phyloP scores from a whole-genome alignment of 306 rosid species.

The Quercus engelmannii region DNA sequence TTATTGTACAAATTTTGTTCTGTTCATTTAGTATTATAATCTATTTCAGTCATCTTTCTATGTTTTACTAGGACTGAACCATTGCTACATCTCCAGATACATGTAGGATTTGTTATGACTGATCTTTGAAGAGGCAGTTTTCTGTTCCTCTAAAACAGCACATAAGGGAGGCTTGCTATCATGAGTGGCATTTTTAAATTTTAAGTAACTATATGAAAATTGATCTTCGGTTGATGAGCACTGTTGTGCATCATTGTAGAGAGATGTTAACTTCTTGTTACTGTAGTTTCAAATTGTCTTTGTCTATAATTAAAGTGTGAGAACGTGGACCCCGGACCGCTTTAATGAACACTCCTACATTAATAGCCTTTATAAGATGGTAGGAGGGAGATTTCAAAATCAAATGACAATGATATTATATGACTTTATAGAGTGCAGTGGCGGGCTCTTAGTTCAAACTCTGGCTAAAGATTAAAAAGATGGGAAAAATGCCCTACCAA shows the following conservation, averaged over 20 bases:
- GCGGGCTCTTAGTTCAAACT: slow-evolving; percentile 27
- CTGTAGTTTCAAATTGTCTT: not conserved
- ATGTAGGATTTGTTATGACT: no score
- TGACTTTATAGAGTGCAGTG: not conserved
- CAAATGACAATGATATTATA: not conserved
- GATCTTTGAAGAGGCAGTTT: no score
- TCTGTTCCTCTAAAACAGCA: no score
- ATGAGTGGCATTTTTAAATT: not conserved
- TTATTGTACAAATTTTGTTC: not conserved
- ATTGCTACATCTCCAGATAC: no score
- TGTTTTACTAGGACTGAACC: not conserved
- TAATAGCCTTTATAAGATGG: not conserved
- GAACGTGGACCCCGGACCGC: not conserved
- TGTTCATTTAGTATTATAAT: not conserved
- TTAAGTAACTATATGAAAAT: not conserved
- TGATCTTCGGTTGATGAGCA: not conserved
- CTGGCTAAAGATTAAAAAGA: not conserved
- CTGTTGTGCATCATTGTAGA: not conserved
- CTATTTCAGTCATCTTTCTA: not conserved
- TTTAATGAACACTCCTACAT: not conserved
- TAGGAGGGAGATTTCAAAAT: slow-evolving; percentile 6
- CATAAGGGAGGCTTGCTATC: no score
- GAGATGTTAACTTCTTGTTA: not conserved
- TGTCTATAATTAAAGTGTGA: not conserved
- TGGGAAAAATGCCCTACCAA: not conserved